These are phyloP conservation scores for Aspergillus baeticus DNA, from an alignment of 495 filamentous ascomycete genomes.

Conservation along the genomic window DNA sequence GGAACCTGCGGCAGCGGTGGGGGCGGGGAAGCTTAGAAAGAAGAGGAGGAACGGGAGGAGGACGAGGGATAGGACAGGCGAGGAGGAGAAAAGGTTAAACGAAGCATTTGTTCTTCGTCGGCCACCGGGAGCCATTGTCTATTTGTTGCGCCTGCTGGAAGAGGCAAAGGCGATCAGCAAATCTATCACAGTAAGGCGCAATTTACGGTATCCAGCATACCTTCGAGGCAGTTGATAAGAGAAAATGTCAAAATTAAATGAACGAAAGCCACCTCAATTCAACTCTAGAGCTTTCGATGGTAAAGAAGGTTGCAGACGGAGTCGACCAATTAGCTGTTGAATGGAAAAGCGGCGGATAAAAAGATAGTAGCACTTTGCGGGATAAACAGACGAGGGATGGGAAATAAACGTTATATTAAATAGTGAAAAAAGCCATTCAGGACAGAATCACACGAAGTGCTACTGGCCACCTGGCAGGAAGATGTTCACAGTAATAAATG, in stretches of 20 bases:
- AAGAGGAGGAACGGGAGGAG: conserved; percentile 50
- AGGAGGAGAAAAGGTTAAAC: conserved; percentile 20
- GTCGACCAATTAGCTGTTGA: conserved; percentile 8
- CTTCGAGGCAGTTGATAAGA: conserved; percentile 6
- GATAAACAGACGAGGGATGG: neutral
- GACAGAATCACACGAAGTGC: conserved; percentile 6
- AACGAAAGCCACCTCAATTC: too few species aligned
- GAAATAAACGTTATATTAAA: conserved; percentile 8
- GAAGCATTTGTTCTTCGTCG: conserved; percentile 37
- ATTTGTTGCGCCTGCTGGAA: conserved; percentile 26
- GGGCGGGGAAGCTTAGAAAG: conserved; percentile 55
- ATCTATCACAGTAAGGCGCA: neutral
- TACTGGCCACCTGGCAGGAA: conserved; percentile 44
- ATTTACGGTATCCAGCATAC: neutral
- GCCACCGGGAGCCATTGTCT: conserved; percentile 51
- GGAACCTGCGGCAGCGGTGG: conserved; percentile 59
- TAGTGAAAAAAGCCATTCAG: conserved; percentile 23
- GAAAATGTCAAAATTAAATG: neutral
- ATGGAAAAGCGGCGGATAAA: neutral
- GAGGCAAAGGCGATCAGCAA: conserved; percentile 14
- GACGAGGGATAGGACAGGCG: conserved; percentile 37
- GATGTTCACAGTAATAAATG: conserved; percentile 15
- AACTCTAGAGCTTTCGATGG: neutral
- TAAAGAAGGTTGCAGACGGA: neutral
- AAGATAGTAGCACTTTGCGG: neutral